Percentiles rank a stretch among this genome's conserved stretches.
phyloP scores from a whole-genome alignment of 2,329 filamentous ascomycete species.

The Talaromyces marneffei region DNA sequence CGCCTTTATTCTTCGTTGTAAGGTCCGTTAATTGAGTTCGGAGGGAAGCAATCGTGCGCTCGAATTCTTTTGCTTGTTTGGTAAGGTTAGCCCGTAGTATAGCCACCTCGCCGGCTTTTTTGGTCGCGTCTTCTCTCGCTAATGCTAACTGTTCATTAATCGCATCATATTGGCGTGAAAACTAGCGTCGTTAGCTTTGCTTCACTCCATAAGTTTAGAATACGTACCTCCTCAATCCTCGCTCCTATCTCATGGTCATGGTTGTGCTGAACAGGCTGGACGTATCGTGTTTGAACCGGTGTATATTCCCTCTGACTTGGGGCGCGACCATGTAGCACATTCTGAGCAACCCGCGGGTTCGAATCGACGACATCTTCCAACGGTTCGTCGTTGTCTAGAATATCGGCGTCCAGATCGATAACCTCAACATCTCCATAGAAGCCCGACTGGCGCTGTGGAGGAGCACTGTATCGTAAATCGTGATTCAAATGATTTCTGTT shows the following conservation, averaged over 20 bases:
- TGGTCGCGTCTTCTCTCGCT: slow-evolving; percentile 34
- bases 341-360: background rate
- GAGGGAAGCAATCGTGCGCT: slow-evolving; percentile 48
- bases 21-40: slow-evolving; percentile 52
- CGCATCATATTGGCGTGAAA: slow-evolving; percentile 36
- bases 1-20: slow-evolving; percentile 47
- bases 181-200: slow-evolving; percentile 22
- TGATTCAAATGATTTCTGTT: background rate
- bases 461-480: background rate
- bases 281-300: background rate
- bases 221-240: slow-evolving; percentile 25
- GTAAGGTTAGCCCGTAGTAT: slow-evolving; percentile 53
- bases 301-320: background rate
- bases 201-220: background rate
- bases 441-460: slow-evolving; percentile 25
- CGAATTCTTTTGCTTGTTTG: slow-evolving; percentile 42
- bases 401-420: slow-evolving; percentile 37
- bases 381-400: slow-evolving; percentile 29
- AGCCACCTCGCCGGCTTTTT: slow-evolving; percentile 49
- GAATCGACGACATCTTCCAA: slow-evolving; percentile 1
- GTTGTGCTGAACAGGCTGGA: background rate
- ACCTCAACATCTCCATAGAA: slow-evolving; percentile 41
- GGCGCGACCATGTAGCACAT: background rate
- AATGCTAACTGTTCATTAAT: slow-evolving; percentile 34
- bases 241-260: slow-evolving; percentile 11